A percentile compares a stretch with the other conserved stretches of the same genome.
Evolutionary conservation across 2,329 filamentous ascomycete species (phyloP).

Genomic region (Cordyceps cicadae): DNA sequence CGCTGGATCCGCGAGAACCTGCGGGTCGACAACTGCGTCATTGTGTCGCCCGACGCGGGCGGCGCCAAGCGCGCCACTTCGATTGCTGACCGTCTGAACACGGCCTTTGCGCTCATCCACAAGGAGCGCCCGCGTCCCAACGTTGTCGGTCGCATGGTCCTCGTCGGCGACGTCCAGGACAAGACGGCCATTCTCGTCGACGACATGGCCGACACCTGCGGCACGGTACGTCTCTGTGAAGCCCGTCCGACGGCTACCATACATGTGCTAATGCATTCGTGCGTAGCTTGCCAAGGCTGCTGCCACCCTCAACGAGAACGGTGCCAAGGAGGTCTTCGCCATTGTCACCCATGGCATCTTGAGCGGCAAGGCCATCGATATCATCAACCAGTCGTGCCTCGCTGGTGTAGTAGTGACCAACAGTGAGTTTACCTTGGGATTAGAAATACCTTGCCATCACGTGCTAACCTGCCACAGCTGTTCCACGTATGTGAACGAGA

Average conservation of each 20-base stretch:
- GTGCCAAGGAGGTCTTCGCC: conserved; percentile 80
- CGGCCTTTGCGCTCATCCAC: conserved; percentile 89
- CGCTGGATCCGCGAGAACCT: conserved; percentile 88
- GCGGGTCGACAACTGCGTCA: conserved; percentile 73
- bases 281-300: conserved; percentile 65
- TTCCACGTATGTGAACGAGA: conserved; percentile 22
- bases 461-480: conserved; percentile 25
- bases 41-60: conserved; percentile 90
- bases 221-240: conserved; percentile 42
- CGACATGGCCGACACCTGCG: conserved; percentile 96
- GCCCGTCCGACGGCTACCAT: neutral
- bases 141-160: conserved; percentile 82
- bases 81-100: conserved; percentile 84
- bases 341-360: conserved; percentile 94
- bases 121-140: conserved; percentile 84
- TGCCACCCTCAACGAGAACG: conserved; percentile 77
- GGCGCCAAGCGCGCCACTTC: conserved; percentile 90
- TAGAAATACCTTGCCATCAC: neutral
- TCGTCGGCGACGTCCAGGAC: conserved; percentile 88
- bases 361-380: conserved; percentile 79
- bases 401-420: conserved; percentile 83
- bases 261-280: conserved; percentile 10
- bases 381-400: conserved; percentile 69
- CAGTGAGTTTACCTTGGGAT: conserved; percentile 37
- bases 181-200: conserved; percentile 94